phyloP scores from a whole-genome alignment of 169 alveolate species.

The Perkinsus chesapeaki region DNA sequence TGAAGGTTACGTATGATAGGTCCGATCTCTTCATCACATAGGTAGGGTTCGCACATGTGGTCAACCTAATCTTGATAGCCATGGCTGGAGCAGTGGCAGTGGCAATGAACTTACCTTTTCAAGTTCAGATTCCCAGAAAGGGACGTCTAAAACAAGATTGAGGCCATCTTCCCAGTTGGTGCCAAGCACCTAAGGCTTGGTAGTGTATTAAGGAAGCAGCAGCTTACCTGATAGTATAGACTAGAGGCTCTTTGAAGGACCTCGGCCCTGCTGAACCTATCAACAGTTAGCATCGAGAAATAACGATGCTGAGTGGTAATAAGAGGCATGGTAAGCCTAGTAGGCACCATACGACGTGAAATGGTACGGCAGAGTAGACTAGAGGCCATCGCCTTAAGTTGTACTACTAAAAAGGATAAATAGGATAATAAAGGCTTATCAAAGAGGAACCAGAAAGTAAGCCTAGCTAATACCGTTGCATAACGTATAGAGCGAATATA shows the following conservation, averaged over 20 bases:
- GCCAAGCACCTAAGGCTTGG: background rate
- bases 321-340: background rate
- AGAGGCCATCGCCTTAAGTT: slow-evolving; percentile 2
- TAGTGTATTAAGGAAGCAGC: background rate
- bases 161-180: slow-evolving; percentile 15
- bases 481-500: too few species aligned
- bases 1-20: background rate
- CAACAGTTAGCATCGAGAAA: background rate
- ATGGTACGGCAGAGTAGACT: background rate
- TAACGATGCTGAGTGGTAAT: background rate
- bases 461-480: too few species aligned
- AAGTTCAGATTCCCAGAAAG: background rate
- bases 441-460: too few species aligned
- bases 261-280: background rate
- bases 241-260: background rate
- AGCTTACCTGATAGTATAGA: background rate
- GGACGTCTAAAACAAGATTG: background rate
- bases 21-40: background rate
- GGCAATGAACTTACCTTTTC: slow-evolving; percentile 1
- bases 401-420: background rate
- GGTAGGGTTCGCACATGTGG: slow-evolving; percentile 3
- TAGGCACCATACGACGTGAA: background rate
- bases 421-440: background rate
- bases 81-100: background rate
- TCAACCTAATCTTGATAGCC: background rate